A percentile compares a stretch with the other conserved stretches of the same genome.
phyloP scores from a whole-genome alignment of 1,284 basidiomycete species.

The Omphalotus olearius region DNA sequence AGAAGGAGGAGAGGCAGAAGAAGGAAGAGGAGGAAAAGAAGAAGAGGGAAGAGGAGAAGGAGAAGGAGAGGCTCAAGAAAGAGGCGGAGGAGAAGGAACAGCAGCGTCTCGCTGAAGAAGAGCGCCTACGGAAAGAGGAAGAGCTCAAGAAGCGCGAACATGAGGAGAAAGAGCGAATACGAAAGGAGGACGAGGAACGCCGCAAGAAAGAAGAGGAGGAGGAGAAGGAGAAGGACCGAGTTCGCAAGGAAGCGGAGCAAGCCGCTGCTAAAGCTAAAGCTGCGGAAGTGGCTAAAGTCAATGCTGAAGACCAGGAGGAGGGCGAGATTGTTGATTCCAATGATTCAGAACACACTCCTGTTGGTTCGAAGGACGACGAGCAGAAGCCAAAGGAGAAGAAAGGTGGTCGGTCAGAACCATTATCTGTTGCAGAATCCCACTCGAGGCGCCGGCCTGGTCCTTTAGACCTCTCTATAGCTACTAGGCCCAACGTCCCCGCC shows the following conservation, averaged over 20 bases:
- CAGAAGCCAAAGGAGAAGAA: slow-evolving; percentile 42
- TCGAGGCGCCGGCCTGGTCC: slow-evolving; percentile 61
- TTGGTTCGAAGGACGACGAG: slow-evolving; percentile 22
- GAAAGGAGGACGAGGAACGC: slow-evolving; percentile 26
- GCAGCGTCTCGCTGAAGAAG: slow-evolving; percentile 26
- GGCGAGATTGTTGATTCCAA: slow-evolving; percentile 39
- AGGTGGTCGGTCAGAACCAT: slow-evolving; percentile 59
- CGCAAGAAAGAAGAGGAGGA: slow-evolving; percentile 6
- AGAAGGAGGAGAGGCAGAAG: slow-evolving; percentile 26
- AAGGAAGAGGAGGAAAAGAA: slow-evolving; percentile 35
- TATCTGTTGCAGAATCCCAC: slow-evolving; percentile 30
- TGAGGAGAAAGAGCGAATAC: slow-evolving; percentile 21
- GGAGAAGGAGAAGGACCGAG: slow-evolving; percentile 26
- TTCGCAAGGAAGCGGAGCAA: slow-evolving; percentile 33
- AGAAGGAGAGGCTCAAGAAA: slow-evolving; percentile 29
- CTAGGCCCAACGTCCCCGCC: slow-evolving; percentile 34
- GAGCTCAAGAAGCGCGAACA: slow-evolving; percentile 11
- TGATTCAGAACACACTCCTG: slow-evolving; percentile 21
- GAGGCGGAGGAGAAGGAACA: slow-evolving; percentile 36
- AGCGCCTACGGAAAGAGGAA: slow-evolving; percentile 20
- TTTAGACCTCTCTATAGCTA: slow-evolving; percentile 56
- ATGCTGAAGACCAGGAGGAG: slow-evolving; percentile 32
- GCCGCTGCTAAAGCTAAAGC: slow-evolving; percentile 21
- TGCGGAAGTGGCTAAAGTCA: slow-evolving; percentile 29
- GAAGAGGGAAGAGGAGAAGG: slow-evolving; percentile 31